Percentiles rank a stretch among this genome's conserved stretches.
Evolutionary conservation across 805 yeast species (phyloP).

Genomic region (Ogataea sp.): DNA sequence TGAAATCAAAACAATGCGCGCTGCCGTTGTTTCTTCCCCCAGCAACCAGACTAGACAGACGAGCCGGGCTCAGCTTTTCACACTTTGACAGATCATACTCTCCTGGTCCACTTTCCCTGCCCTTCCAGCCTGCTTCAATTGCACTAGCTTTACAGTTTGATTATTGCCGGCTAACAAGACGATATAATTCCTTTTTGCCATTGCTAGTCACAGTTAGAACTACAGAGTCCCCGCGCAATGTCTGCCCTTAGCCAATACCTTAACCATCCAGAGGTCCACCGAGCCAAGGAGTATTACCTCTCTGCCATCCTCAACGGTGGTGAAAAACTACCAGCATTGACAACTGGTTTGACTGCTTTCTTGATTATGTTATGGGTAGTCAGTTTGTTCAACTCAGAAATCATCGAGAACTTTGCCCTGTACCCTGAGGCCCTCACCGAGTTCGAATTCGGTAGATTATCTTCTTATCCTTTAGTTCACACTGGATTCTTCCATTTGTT

Average conservation of each 20-base stretch:
- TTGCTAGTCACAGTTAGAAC: no score
- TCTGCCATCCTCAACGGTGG: not conserved
- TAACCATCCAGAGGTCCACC: not conserved
- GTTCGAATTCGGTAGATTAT: constrained; percentile 42
- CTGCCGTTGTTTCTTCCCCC: no score
- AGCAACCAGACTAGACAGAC: no score
- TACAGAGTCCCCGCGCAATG: not conserved
- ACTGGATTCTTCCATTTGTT: constrained; percentile 50
- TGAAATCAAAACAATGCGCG: not conserved
- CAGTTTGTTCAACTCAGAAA: constrained; percentile 18
- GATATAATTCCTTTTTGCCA: no score
- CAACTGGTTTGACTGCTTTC: constrained; percentile 54
- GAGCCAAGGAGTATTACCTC: not conserved
- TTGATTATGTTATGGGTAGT: constrained; percentile 35
- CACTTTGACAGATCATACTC: no score
- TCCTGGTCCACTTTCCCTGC: no score
- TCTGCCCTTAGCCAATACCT: not conserved
- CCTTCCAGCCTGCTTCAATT: no score
- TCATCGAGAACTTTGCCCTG: constrained; percentile 36
- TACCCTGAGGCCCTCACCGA: constrained; percentile 46
- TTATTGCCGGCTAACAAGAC: no score
- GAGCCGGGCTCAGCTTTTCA: no score
- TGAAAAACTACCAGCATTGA: constrained; percentile 33
- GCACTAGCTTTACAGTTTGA: no score
- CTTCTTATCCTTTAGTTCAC: constrained; percentile 71